phyloP scores from a whole-genome alignment of 2,329 filamentous ascomycete species.

The Stagonosporopsis cucurbitacearum region DNA sequence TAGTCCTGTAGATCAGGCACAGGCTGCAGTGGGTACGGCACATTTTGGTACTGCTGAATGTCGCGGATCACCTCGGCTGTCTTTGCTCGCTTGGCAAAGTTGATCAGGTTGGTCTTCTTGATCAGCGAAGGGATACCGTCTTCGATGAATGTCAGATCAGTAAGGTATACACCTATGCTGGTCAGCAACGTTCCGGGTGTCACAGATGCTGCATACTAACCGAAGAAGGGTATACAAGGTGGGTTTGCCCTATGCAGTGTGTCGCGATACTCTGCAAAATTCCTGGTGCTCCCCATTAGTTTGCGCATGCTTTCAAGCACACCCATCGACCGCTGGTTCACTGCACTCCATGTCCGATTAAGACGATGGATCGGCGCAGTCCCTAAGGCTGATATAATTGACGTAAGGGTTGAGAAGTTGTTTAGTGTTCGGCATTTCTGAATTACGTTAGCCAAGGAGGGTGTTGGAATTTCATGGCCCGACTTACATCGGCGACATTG shows the following conservation, averaged over 20 bases:
- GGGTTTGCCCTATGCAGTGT: conserved; percentile 90
- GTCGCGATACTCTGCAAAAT: conserved; percentile 96
- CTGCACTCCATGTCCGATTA: conserved; percentile 91
- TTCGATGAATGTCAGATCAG: conserved; percentile 97
- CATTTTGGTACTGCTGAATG: conserved; percentile 98
- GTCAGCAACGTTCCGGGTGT: conserved; percentile 25
- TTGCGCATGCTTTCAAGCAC: conserved; percentile 89
- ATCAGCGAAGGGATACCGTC: conserved; percentile 96
- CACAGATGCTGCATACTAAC: conserved; percentile 58
- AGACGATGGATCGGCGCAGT: conserved; percentile 95
- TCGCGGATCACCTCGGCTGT: conserved; percentile 98
- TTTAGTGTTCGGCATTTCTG: conserved; percentile 93
- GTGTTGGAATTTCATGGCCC: neutral
- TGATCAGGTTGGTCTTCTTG: conserved; percentile 96
- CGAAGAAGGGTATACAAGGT: conserved; percentile 97
- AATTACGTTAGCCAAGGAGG: conserved; percentile 30
- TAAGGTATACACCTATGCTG: conserved; percentile 83
- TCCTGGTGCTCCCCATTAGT: conserved; percentile 96
- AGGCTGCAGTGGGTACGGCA: conserved; percentile 89
- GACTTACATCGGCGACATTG: conserved; percentile 86
- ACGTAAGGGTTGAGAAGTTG: conserved; percentile 97
- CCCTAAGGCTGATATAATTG: conserved; percentile 93
- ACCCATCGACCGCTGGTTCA: conserved; percentile 81
- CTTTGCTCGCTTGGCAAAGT: conserved; percentile 97
- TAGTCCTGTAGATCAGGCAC: conserved; percentile 95